These are phyloP conservation scores for Flaveria linearis DNA, from an alignment of 129 eudicot genomes.

Conservation along the genomic window DNA sequence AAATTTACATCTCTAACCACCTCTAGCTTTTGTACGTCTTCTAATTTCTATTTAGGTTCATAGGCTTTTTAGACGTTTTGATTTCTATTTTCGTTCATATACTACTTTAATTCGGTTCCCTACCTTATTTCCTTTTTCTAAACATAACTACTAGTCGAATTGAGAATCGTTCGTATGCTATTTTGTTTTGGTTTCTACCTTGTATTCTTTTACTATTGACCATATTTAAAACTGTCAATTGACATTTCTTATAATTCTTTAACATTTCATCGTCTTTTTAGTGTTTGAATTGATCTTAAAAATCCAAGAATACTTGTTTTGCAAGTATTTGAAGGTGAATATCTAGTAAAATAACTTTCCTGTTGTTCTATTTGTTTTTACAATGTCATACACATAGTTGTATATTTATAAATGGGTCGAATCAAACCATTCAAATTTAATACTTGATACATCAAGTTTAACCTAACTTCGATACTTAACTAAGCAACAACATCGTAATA, in stretches of 20 bases:
- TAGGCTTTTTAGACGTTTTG: background rate
- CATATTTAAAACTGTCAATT: background rate
- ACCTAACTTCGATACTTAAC: too few relatives aligned
- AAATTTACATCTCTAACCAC: background rate
- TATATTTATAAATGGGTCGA: too few relatives aligned
- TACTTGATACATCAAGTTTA: too few relatives aligned
- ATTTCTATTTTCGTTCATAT: background rate
- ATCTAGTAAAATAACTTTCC: too few relatives aligned
- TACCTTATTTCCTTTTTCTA: background rate
- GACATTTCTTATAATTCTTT: background rate
- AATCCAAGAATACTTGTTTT: too few relatives aligned
- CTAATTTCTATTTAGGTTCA: conserved; percentile 3
- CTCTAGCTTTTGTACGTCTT: background rate
- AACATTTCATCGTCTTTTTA: too few relatives aligned
- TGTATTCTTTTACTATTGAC: background rate
- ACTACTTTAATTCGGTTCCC: background rate
- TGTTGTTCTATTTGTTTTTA: too few relatives aligned
- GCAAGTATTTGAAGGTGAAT: too few relatives aligned
- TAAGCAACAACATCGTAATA: too few relatives aligned
- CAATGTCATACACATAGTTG: too few relatives aligned
- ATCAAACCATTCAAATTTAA: too few relatives aligned
- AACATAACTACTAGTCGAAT: background rate
- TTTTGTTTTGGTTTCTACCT: background rate
- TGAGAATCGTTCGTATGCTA: background rate
- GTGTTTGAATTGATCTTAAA: too few relatives aligned